phyloP scores from a whole-genome alignment of 2,329 filamentous ascomycete species.

The Plectosphaerella cucumerina region DNA sequence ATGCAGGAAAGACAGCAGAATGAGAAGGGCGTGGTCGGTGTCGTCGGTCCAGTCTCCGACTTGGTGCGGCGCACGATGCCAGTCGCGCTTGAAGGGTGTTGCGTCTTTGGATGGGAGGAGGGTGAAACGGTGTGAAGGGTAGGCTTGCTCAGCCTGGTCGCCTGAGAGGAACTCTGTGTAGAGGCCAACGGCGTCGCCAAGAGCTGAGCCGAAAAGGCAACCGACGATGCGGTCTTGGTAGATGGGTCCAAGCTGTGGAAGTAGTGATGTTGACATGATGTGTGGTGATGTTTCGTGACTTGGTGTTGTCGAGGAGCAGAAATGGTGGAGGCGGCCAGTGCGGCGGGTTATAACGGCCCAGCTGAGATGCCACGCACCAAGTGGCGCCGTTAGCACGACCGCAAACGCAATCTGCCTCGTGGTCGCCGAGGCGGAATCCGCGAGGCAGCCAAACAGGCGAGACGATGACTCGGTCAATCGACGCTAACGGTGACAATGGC shows the following conservation, averaged over 20 bases:
- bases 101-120: slow-evolving; percentile 27
- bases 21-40: slow-evolving; percentile 48
- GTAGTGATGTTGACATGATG: slow-evolving; percentile 2
- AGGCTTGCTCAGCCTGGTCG: slow-evolving; percentile 24
- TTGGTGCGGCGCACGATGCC: slow-evolving; percentile 36
- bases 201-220: slow-evolving; percentile 43
- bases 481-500: too few relatives aligned
- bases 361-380: too few relatives aligned
- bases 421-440: too few relatives aligned
- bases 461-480: too few relatives aligned
- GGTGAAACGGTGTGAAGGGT: slow-evolving; percentile 33
- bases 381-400: too few relatives aligned
- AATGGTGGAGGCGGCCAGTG: background rate
- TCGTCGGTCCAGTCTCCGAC: slow-evolving; percentile 49
- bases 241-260: background rate
- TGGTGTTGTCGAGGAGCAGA: background rate
- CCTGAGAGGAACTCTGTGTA: slow-evolving; percentile 49
- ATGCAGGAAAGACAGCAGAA: slow-evolving; percentile 43
- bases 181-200: slow-evolving; percentile 50
- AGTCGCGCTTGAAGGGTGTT: slow-evolving; percentile 38
- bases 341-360: background rate
- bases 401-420: too few relatives aligned
- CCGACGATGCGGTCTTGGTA: slow-evolving; percentile 35
- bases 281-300: background rate
- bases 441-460: too few relatives aligned